A percentile compares a stretch with the other conserved stretches of the same genome.
Evolutionary conservation across 2,329 filamentous ascomycete genomes (phyloP).

Genomic region (Scedosporium minutisporum): DNA sequence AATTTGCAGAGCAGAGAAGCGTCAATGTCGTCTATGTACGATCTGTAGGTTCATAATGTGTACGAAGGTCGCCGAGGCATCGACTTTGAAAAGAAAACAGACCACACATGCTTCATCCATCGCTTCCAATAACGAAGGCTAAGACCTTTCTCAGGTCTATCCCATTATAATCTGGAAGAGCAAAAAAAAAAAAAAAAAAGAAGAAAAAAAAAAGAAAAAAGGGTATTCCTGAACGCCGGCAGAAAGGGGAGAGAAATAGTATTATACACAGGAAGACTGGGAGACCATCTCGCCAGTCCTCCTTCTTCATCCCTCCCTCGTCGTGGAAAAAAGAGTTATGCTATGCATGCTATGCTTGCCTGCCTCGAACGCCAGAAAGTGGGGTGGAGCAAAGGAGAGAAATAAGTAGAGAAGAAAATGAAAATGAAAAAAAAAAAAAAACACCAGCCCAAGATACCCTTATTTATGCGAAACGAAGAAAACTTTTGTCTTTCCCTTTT

Average conservation of each 20-base stretch:
- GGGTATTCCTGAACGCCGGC: neutral
- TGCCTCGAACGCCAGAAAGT: neutral
- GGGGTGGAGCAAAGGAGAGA: neutral
- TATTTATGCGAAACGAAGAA: neutral
- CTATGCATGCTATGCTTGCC: neutral
- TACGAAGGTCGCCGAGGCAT: neutral
- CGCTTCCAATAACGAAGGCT: neutral
- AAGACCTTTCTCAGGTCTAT: neutral
- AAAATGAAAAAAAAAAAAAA: conserved; percentile 1
- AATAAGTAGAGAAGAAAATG: neutral
- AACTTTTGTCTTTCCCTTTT: conserved; percentile 1
- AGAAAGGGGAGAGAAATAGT: neutral
- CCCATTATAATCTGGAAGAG: neutral
- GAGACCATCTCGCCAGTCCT: neutral
- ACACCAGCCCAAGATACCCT: neutral
- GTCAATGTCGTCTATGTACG: neutral
- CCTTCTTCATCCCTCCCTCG: neutral
- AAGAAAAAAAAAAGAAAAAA: conserved; percentile 2
- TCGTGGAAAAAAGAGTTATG: neutral
- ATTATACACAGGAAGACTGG: neutral
- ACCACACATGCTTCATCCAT: neutral
- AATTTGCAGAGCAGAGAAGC: neutral
- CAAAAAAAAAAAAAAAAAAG: neutral
- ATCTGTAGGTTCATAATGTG: neutral
- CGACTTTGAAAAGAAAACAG: neutral